Base-by-base conservation (phyloP, 2,329 filamentous ascomycete species). In the Verticillium albo-atrum region DNA sequence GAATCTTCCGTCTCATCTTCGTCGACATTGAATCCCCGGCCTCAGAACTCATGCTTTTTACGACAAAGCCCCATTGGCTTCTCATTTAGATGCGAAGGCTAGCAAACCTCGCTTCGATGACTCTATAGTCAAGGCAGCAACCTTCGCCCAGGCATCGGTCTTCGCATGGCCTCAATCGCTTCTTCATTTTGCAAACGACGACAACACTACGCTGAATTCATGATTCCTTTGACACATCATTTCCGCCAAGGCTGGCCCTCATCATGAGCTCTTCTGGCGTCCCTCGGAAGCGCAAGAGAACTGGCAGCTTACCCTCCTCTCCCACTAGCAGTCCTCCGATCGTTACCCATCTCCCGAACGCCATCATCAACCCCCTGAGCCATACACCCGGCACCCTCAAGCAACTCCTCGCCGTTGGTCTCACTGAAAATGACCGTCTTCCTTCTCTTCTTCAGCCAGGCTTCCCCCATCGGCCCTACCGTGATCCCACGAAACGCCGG, bases 321-420 rank as follows among this genome's bases (percentile, higher is more conserved):
- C 42, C 42, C 14, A 23, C n/a, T 23, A 50, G 42, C 42, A 50
- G 42, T 14, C 42, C 42, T 3, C 42, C 42, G 9, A 12, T 50
- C 42, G 20, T 50, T 20, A 23, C 42, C n/a, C 64, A 63, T 20
- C 67, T 72, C 15, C 73, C 71, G 1, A 62, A 65, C 15, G 70
- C 73, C 54, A 67, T 73, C 58, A 82, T 82, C 68, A 85, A 86
- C 66, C 83, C 84, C 20, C 61, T 81, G 65, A 85, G 82, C 65
- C 79, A 87, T 64, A 74, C 78, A 2, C 82, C 81, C 0, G 70
- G 73, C 55, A 78, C 80, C 35, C 78, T 85, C 55, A 73, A 69
- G 52, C 85, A 88, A 66, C 79, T 87, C 58, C 69, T 73, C 28
- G 65, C 81, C 2, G 85, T 84, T 3, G 85, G 85, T 4, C 71